Conservation (phyloP, 2,329 filamentous ascomycete species). For the Alternaria incomplexa region DNA sequence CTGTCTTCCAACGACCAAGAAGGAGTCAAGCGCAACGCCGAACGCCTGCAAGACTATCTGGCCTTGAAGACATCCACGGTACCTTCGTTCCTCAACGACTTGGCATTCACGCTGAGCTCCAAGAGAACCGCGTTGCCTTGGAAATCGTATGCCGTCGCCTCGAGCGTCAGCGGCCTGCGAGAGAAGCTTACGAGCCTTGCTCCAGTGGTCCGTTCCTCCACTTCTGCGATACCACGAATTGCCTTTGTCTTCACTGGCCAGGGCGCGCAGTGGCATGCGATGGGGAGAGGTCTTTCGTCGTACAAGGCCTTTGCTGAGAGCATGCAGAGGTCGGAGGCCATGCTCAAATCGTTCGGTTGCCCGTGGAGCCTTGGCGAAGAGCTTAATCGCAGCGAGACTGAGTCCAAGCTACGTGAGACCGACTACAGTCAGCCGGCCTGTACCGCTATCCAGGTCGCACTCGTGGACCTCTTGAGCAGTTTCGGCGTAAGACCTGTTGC, state of each 20-base stretch:
- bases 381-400: neutral
- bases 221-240: constrained; percentile 10
- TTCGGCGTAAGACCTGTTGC: constrained; percentile 14
- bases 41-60: constrained; percentile 7
- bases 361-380: constrained; percentile 6
- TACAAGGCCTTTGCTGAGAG: neutral
- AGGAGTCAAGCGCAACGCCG: constrained; percentile 5
- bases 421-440: constrained; percentile 24
- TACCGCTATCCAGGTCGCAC: constrained; percentile 25
- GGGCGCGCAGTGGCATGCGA: constrained; percentile 43
- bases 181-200: constrained; percentile 1
- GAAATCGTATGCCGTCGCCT: constrained; percentile 6
- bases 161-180: neutral
- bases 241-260: constrained; percentile 43
- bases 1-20: constrained; percentile 11
- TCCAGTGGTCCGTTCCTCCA: constrained; percentile 6
- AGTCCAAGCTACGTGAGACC: constrained; percentile 4
- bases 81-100: neutral
- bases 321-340: constrained; percentile 6
- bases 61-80: neutral
- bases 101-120: constrained; percentile 5
- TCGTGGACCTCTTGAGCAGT: constrained; percentile 21
- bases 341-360: constrained; percentile 10
- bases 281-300: constrained; percentile 22
- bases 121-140: constrained; percentile 4